Evolutionary conservation across 305 asterid genomes (phyloP).

Genomic region (Fraxinus xanthoxyloides): DNA sequence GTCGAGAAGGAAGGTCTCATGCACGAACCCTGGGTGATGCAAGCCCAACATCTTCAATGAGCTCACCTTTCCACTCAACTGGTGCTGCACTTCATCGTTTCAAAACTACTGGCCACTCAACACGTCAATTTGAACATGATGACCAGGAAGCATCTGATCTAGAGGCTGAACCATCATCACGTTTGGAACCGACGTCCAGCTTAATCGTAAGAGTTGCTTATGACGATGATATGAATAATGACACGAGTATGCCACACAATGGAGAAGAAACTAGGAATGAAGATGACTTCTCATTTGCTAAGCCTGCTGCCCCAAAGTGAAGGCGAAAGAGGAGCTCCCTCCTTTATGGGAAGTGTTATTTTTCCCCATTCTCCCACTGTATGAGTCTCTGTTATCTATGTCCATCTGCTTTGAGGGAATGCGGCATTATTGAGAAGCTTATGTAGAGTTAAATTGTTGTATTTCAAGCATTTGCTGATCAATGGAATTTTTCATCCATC

Average conservation of each 20-base stretch:
- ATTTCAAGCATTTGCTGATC: not conserved
- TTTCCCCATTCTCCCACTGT: not conserved
- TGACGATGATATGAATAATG: conserved; percentile 30
- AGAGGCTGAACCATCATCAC: conserved; percentile 54
- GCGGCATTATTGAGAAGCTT: not conserved
- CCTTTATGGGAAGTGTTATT: not conserved
- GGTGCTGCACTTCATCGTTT: conserved; percentile 60
- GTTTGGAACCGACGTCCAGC: conserved; percentile 38
- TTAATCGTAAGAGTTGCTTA: conserved; percentile 34
- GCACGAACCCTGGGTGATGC: conserved; percentile 51
- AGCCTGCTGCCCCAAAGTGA: conserved; percentile 47
- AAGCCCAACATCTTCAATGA: conserved; percentile 65
- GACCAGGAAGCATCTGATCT: conserved; percentile 48
- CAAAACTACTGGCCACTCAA: conserved; percentile 69
- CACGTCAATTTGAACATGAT: conserved; percentile 34
- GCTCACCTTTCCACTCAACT: conserved; percentile 54
- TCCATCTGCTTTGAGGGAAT: not conserved
- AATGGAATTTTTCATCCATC: not conserved
- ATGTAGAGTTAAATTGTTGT: not conserved
- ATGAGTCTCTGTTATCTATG: not conserved
- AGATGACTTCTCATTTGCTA: conserved; percentile 68
- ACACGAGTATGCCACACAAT: conserved; percentile 1
- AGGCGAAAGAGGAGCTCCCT: conserved; percentile 1
- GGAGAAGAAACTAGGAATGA: conserved; percentile 35
- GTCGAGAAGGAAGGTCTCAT: conserved; percentile 46